A percentile compares a stretch with the other conserved stretches of the same genome.
These are phyloP conservation scores for Selaginella tamariscina DNA, from an alignment of 75 land plant genomes.

Conservation along the genomic window DNA sequence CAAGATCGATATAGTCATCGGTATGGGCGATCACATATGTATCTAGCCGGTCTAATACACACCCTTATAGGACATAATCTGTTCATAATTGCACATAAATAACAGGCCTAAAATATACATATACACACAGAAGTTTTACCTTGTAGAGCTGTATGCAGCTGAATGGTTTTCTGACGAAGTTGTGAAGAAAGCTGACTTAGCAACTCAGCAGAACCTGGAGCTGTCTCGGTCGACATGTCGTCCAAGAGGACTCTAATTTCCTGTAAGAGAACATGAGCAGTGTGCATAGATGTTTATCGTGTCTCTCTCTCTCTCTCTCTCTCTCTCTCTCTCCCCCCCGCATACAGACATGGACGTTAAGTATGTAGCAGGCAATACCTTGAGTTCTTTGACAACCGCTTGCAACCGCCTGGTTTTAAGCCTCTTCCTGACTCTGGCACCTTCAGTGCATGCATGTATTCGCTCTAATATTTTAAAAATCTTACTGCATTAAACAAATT, in stretches of 20 bases:
- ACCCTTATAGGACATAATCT: not conserved
- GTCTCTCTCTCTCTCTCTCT: constrained; percentile 6
- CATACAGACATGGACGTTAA: not conserved
- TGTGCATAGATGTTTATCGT: not conserved
- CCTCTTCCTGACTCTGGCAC: constrained; percentile 19
- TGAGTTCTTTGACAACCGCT: constrained; percentile 19
- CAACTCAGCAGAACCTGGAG: constrained; percentile 13
- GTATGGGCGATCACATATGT: no score
- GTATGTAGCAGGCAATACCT: constrained; percentile 14
- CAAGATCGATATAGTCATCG: not conserved
- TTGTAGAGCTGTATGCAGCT: constrained; percentile 23
- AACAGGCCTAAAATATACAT: not conserved
- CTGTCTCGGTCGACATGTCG: constrained; percentile 15
- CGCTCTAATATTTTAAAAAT: constrained; percentile 16
- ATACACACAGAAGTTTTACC: constrained; percentile 2
- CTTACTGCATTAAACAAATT: constrained; percentile 11
- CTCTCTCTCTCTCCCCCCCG: constrained; percentile 10
- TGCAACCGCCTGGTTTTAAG: constrained; percentile 18
- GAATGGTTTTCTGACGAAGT: constrained; percentile 20
- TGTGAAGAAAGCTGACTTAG: constrained; percentile 17
- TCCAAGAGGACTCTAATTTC: constrained; percentile 20
- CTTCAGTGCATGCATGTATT: constrained; percentile 21
- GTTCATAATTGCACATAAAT: not conserved
- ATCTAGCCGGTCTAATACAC: not conserved
- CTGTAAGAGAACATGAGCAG: constrained; percentile 4